These are phyloP conservation scores for Acanthamoeba culbertsoni DNA, from an alignment of 208 protist species.

Conservation along the genomic window DNA sequence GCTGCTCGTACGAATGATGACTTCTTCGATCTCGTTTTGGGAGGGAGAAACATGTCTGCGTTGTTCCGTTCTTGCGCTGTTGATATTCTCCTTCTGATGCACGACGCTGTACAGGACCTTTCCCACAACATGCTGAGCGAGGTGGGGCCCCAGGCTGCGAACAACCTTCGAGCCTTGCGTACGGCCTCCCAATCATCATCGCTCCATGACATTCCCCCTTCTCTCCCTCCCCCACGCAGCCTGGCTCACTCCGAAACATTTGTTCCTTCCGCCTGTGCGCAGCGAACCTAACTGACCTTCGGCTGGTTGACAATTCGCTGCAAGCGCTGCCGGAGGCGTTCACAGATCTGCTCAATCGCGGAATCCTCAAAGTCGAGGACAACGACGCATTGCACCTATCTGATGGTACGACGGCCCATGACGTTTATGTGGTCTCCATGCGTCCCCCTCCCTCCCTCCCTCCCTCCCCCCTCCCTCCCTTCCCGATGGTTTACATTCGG, in stretches of 20 bases:
- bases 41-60: too few species aligned
- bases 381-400: not conserved
- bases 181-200: not conserved
- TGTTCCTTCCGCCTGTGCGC: not conserved
- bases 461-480: too few species aligned
- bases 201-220: not conserved
- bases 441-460: too few species aligned
- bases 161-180: not conserved
- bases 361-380: not conserved
- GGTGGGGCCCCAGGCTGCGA: not conserved
- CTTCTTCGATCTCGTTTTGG: too few species aligned
- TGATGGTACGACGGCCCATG: not conserved
- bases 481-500: too few species aligned
- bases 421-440: too few species aligned
- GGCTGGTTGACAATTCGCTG: not conserved
- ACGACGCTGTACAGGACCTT: not conserved
- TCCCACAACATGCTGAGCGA: conserved; percentile 26
- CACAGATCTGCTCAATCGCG: not conserved
- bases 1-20: not conserved
- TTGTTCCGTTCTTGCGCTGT: too few species aligned
- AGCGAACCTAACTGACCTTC: conserved; percentile 11
- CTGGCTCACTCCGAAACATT: not conserved
- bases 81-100: not conserved
- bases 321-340: not conserved
- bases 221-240: not conserved